Evolutionary conservation across 352 stramenopile genomes (phyloP), one percentile per base, ranked within the genome.

Genomic region (Elongisporangium undulatum): DNA sequence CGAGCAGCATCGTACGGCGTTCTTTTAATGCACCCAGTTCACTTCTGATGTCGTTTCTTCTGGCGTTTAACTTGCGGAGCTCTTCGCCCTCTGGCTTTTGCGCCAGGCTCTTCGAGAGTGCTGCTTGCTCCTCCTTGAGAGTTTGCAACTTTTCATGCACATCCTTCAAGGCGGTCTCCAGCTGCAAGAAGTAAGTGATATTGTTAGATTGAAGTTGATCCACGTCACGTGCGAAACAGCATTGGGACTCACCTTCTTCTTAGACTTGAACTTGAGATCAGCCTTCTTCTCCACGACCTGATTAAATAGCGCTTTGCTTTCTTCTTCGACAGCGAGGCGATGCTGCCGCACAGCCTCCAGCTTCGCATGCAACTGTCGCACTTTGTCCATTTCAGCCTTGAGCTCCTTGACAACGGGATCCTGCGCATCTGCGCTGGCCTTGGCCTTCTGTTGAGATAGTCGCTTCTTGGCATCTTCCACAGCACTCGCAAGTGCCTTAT

Each of bases 261-360:
- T 95, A 9, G 83, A 93, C 72, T 95, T 89, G 66, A 95, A 90
- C 58, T 92, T 92, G 55, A 95, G 62, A 62, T 95, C 86, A 48
- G 86, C 85, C 67, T 95, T 95, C 75, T 92, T 93, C 65, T 95
- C 84, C 29, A 95, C 86, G 50, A 95, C 86, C 71, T 90, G 78
- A 61, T 90, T 95, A 75, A 92, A 95, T 69, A 95, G 75, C 62
- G 85, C 81, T 69, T 95, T 95, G 75, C 86, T 92, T 62, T 95
- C 86, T 61, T 95, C 86, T 67, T 95, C 86, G 21, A 95, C 72
- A 15, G 87, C 86, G 16, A 95, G 73, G 62, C 86, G 86, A 63
- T 95, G 86, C 63, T 95, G 82, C 19, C 85, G 84, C 57, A 95
- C 84, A 15, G 86, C 82, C 49, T 95, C 86, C 24, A 95, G 68